Conservation (phyloP, 2,329 filamentous ascomycete species). For the Epichloe elymi region DNA sequence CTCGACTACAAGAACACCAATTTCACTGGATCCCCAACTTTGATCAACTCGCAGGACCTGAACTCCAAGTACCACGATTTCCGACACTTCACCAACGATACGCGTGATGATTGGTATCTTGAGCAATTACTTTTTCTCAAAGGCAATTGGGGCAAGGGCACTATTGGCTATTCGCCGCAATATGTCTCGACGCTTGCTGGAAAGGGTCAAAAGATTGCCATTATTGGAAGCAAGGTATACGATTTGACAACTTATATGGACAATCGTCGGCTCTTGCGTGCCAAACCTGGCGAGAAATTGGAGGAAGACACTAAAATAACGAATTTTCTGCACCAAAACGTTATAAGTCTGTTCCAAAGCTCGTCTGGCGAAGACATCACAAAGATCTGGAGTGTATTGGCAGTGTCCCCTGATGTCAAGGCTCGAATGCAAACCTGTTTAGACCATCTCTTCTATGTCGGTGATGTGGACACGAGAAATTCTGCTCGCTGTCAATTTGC, state of each 20-base stretch:
- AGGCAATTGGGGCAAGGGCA: slow-evolving; percentile 71
- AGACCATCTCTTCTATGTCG: slow-evolving; percentile 90
- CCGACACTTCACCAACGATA: slow-evolving; percentile 69
- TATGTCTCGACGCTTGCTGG: slow-evolving; percentile 60
- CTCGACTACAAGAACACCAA: slow-evolving; percentile 76
- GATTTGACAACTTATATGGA: slow-evolving; percentile 74
- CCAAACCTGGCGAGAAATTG: slow-evolving; percentile 36
- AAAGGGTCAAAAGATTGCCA: slow-evolving; percentile 57
- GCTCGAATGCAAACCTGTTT: slow-evolving; percentile 67
- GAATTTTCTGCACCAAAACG: slow-evolving; percentile 68
- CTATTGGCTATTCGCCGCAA: slow-evolving; percentile 66
- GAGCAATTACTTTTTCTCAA: slow-evolving; percentile 75
- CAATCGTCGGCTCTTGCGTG: slow-evolving; percentile 56
- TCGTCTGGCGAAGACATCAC: slow-evolving; percentile 69
- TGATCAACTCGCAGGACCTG: slow-evolving; percentile 52
- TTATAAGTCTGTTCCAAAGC: slow-evolving; percentile 65
- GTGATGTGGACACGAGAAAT: slow-evolving; percentile 80
- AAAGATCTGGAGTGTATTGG: slow-evolving; percentile 65
- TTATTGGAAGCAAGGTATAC: slow-evolving; percentile 69
- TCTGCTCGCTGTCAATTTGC: slow-evolving; percentile 77
- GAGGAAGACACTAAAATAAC: slow-evolving; percentile 38
- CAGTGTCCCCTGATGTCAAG: slow-evolving; percentile 42
- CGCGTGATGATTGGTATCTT: slow-evolving; percentile 79
- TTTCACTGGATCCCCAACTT: slow-evolving; percentile 49
- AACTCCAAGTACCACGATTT: slow-evolving; percentile 89